Base-by-base conservation (phyloP, 345 rosid genomes). In the Stellera chamaejasme region DNA sequence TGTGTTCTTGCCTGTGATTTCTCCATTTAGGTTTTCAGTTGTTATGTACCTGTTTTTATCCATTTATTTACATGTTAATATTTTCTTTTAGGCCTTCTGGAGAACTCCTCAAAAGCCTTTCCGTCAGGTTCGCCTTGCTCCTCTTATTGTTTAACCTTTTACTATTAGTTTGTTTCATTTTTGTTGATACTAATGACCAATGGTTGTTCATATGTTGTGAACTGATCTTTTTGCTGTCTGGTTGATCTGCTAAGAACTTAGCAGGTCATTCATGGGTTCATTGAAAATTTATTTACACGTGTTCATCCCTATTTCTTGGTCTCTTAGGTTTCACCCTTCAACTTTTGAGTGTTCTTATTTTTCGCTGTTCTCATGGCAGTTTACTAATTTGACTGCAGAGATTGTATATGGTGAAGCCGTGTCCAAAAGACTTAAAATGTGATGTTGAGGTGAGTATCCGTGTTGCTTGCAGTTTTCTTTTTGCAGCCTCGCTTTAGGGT, bases 21-120 rank as follows among this genome's bases (percentile, higher is more conserved):
- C 43, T 55, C 13, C 53, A 48, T 66, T 58, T 26, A 4, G 7
- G 27, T 41, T 57, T 25, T 52, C 13, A 11, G 48, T 10, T 65
- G 2, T 13, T 26, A 2, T 51, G 12, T 63, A 2, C 42, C 55
- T 10, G 15, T 65, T 48, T 32, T 5, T 53, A 28, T 55, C 26
- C 10, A 16, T 43, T 36, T 42, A 19, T 19, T 36, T 12, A 27
- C 10, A 51, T 52, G 42, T 46, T 1, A 32, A 32, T 32, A 32
- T 26, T 4, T 50, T 4, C 54, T 50, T 8, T 43, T 71, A 80
- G 97, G 90, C 96, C 43, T 90, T 90, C 69, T 83, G 91, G 91
- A 77, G 97, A 54, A 84, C 94, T 74, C 96, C 91, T 45, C 83
- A 83, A 64, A 90, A 87, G 76, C 97, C 96, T 15, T 90, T 87